Evolutionary conservation across 768 basidiomycete genomes (phyloP).

Genomic region (Tephrocybe sp.): DNA sequence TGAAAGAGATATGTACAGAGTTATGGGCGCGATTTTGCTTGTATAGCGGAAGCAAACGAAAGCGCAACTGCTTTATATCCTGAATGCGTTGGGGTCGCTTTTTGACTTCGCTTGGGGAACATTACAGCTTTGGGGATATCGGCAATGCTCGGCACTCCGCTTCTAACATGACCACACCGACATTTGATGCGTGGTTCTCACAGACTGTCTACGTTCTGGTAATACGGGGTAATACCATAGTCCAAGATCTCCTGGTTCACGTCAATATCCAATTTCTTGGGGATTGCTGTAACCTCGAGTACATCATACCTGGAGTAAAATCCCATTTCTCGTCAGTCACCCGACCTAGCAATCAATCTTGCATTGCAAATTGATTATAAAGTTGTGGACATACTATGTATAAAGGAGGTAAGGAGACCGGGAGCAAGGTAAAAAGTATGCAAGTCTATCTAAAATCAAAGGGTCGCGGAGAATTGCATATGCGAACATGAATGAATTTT

Average conservation of each 20-base stretch:
- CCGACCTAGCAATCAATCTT: background rate
- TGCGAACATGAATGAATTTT: background rate
- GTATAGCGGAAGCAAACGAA: slow-evolving; percentile 1
- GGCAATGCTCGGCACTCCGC: slow-evolving; percentile 12
- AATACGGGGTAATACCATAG: background rate
- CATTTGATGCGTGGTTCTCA: background rate
- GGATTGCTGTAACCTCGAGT: slow-evolving; percentile 1
- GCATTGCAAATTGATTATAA: no score
- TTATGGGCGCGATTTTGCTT: background rate
- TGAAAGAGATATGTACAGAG: slow-evolving; percentile 5
- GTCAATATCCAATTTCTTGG: background rate
- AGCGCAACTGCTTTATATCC: slow-evolving; percentile 26
- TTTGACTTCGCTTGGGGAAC: slow-evolving; percentile 15
- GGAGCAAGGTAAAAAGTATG: no score
- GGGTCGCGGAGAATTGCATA: background rate
- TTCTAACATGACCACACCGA: slow-evolving; percentile 11
- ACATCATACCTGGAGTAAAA: background rate
- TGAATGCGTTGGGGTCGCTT: slow-evolving; percentile 20
- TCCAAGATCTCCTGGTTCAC: background rate
- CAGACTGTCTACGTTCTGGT: background rate
- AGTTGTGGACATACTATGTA: background rate
- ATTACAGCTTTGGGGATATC: slow-evolving; percentile 19
- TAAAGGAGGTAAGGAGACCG: background rate
- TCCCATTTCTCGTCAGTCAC: background rate
- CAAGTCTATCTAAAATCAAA: background rate